Evolutionary conservation across 2,329 filamentous ascomycete species (phyloP).

Genomic region (Acephala macrosclerotiorum): DNA sequence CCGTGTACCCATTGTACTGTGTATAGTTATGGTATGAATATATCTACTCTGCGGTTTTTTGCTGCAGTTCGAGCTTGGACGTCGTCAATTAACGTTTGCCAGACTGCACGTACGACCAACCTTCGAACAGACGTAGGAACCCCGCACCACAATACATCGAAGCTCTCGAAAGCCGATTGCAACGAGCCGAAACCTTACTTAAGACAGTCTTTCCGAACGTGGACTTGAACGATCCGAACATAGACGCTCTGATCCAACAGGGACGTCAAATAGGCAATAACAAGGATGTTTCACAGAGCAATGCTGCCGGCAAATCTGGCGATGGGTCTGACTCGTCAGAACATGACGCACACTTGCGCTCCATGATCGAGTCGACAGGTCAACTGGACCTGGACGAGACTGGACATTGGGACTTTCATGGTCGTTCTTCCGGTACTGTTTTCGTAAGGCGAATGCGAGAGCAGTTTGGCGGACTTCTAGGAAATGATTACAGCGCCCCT

Average conservation of each 20-base stretch:
- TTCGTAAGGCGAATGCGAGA: slow-evolving; percentile 89
- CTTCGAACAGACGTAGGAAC: slow-evolving; percentile 77
- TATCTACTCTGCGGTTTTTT: not conserved
- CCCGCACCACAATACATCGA: slow-evolving; percentile 78
- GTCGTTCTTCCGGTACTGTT: slow-evolving; percentile 88
- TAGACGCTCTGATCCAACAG: slow-evolving; percentile 79
- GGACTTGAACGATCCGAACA: slow-evolving; percentile 80
- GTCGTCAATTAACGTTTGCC: slow-evolving; percentile 20
- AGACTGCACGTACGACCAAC: slow-evolving; percentile 82
- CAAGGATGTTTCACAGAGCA: slow-evolving; percentile 51
- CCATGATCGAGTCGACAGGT: slow-evolving; percentile 94
- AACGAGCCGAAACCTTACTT: slow-evolving; percentile 73
- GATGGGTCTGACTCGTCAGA: slow-evolving; percentile 42
- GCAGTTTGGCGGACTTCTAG: slow-evolving; percentile 81
- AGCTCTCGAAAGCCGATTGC: slow-evolving; percentile 71
- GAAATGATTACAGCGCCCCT: slow-evolving; percentile 62
- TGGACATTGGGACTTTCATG: slow-evolving; percentile 94
- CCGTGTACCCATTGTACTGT: slow-evolving; percentile 96
- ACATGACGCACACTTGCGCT: slow-evolving; percentile 80
- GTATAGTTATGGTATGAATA: slow-evolving; percentile 88
- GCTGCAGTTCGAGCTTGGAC: not conserved
- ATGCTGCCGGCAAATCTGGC: slow-evolving; percentile 22
- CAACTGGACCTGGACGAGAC: slow-evolving; percentile 90
- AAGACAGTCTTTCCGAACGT: slow-evolving; percentile 69
- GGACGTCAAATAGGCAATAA: slow-evolving; percentile 49